Evolutionary conservation across 75 land plant genomes (phyloP), one percentile per base, ranked within the genome.

Genomic region (Gnetum montanum): DNA sequence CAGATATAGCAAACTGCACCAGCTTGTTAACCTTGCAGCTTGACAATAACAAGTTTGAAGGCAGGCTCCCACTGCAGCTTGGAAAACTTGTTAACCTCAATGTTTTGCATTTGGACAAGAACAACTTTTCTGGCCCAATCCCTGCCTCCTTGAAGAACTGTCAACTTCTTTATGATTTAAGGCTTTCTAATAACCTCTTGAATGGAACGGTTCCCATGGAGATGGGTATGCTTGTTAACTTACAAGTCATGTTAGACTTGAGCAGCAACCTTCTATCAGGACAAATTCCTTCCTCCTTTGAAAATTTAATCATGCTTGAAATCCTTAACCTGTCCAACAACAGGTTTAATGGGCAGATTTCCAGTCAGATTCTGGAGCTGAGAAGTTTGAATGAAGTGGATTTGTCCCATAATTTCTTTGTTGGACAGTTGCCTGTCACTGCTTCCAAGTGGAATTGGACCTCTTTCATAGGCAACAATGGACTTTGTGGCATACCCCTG

Each of bases 291-390:
- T 6, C 78, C 11, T 59, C 80, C 7, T 62, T 78, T 35, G 72
- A 46, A 1, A 61, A 61, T 6, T 51, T 84, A 20, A 67, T 75
- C 11, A 74, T 73, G 46, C 74, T 77, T 1, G 70, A 72, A 51
- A 74, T 62, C 8, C 70, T 90, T 19, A 64, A 85, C 64, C 72
- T 90, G 24, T 86, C 96, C 8, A 75, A 80, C 46, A 91, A 91
- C 58, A 47, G 57, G 13, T 82, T 91, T 33, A 60, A 49, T 16
- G 97, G 97, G 10, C 63, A 62, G 31, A 36, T 91, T 46, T 80
- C 80, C 13, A 7, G 58, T 6, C 70, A 72, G 20, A 47, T 92
- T 15, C 72, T 68, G 23, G 70, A 69, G 0, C 80, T 88, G 79
- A 79, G 59, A 31, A 88, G 93, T 57, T 60, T 84, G 63, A 70